Base-by-base conservation (phyloP, 176 grass and related monocot genomes). In the Puccinellia tenuiflora region DNA sequence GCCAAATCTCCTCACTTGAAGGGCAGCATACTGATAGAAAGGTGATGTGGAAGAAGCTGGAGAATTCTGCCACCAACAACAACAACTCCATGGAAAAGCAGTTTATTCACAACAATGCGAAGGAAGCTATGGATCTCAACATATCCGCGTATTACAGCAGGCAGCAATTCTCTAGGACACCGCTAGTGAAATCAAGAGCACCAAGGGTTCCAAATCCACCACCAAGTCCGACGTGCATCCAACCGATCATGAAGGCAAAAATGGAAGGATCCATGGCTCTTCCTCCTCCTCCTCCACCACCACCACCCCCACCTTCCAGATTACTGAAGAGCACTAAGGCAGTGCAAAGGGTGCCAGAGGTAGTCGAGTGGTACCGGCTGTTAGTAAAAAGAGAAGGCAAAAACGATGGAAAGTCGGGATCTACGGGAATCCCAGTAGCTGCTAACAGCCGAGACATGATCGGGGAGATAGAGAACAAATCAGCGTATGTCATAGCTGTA, bases 391-490 rank as follows among this genome's bases (percentile, higher is more conserved):
- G 89, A 85, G 97, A 96, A 92, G 93, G 87, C 15, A 99, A 92
- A 88, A 61, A 79, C 1, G 97, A 99, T 64, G 70, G 56, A 15
- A 96, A 89, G 85, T 62, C 89, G 25, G 97, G 89, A 83, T 54
- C 79, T 68, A 21, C 81, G 7, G 89, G 67, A 85, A 88, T 83
- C 86, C 97, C 93, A 55, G 77, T 73, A 33, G 83, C 70, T 33
- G 60, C 66, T 28, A 96, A 86, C 75, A 85, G 81, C 75, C 86
- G 91, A 70, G 93, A 94, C 51, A 99, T 99, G 97, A 99, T 99
- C 46, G 97, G 93, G 7, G 97, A 99, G 85, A 99, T 99, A 25
- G 97, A 96, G 86, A 99, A 99, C 78, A 89, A 71, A 94, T 99
- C 97, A 47, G 80, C 93, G 51, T 93, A 99, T 81, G 88, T 99